A percentile compares a stretch with the other conserved stretches of the same genome.
Conservation (phyloP, 768 basidiomycete species). For the Austroboletus eburneus region DNA sequence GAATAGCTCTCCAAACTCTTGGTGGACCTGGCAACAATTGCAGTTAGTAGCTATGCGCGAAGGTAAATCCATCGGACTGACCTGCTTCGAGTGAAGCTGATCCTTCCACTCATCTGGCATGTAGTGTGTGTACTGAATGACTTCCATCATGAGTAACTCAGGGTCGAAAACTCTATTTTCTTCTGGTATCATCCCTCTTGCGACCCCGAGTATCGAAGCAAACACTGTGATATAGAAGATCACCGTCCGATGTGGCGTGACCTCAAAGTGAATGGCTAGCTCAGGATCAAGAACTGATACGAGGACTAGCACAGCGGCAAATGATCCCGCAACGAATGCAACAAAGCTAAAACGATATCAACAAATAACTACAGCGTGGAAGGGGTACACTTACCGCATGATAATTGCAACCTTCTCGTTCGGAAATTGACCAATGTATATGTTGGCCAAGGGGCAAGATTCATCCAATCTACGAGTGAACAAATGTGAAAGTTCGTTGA, state of each 20-base stretch:
- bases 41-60: background rate
- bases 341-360: conserved; percentile 63
- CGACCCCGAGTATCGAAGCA: conserved; percentile 81
- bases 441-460: conserved; percentile 84
- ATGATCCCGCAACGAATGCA: conserved; percentile 94
- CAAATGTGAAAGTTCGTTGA: conserved; percentile 95
- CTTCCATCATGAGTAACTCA: conserved; percentile 86
- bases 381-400: conserved; percentile 62
- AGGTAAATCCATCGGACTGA: conserved; percentile 24
- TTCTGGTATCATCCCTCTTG: conserved; percentile 93
- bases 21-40: conserved; percentile 61
- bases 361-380: background rate
- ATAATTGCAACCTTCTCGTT: conserved; percentile 88
- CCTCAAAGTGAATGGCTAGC: conserved; percentile 88
- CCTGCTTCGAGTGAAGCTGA: conserved; percentile 84
- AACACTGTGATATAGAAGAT: conserved; percentile 91
- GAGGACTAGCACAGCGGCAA: conserved; percentile 90
- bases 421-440: conserved; percentile 97
- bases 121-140: conserved; percentile 92
- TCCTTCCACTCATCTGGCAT: conserved; percentile 93
- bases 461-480: conserved; percentile 84
- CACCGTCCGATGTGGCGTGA: conserved; percentile 89
- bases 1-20: conserved; percentile 89
- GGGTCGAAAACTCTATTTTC: conserved; percentile 94
- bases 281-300: conserved; percentile 93